A percentile compares a stretch with the other conserved stretches of the same genome.
These are phyloP conservation scores for Xylaria sp. DNA, from an alignment of 2,329 filamentous ascomycete genomes.

Conservation along the genomic window DNA sequence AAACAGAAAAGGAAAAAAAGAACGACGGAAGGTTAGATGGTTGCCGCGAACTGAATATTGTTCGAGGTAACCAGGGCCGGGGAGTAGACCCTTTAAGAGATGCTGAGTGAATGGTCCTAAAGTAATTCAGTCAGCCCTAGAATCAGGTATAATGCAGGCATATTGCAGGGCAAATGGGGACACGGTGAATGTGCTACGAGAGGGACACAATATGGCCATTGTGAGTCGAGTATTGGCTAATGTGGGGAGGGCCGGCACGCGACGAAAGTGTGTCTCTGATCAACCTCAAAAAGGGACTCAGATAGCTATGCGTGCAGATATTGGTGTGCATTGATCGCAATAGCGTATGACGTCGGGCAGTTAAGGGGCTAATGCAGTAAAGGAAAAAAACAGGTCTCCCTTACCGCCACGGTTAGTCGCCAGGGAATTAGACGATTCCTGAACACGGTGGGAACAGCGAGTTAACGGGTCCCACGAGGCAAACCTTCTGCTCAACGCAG, in stretches of 20 bases:
- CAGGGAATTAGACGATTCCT: constrained; percentile 57
- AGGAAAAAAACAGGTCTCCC: constrained; percentile 43
- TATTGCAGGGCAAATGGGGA: constrained; percentile 34
- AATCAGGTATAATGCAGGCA: constrained; percentile 30
- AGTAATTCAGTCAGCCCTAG: constrained; percentile 36
- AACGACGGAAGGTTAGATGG: constrained; percentile 60
- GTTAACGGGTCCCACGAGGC: constrained; percentile 67
- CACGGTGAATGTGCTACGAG: constrained; percentile 35
- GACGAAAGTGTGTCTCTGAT: constrained; percentile 33
- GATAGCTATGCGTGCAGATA: constrained; percentile 21
- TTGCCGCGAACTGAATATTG: constrained; percentile 51
- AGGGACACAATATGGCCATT: constrained; percentile 34
- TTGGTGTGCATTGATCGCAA: constrained; percentile 30
- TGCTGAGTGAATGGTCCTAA: constrained; percentile 46
- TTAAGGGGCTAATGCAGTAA: constrained; percentile 25
- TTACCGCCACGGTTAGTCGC: constrained; percentile 60
- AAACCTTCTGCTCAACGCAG: constrained; percentile 47
- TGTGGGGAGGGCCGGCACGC: constrained; percentile 38
- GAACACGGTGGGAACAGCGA: constrained; percentile 64
- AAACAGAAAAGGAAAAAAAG: constrained; percentile 53
- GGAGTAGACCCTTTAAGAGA: constrained; percentile 54
- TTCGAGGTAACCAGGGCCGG: constrained; percentile 47
- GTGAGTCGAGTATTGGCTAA: constrained; percentile 35
- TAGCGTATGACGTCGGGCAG: constrained; percentile 32
- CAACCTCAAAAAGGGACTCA: constrained; percentile 33